phyloP scores from a whole-genome alignment of 441 rosid species.

The Euphorbia corollata region DNA sequence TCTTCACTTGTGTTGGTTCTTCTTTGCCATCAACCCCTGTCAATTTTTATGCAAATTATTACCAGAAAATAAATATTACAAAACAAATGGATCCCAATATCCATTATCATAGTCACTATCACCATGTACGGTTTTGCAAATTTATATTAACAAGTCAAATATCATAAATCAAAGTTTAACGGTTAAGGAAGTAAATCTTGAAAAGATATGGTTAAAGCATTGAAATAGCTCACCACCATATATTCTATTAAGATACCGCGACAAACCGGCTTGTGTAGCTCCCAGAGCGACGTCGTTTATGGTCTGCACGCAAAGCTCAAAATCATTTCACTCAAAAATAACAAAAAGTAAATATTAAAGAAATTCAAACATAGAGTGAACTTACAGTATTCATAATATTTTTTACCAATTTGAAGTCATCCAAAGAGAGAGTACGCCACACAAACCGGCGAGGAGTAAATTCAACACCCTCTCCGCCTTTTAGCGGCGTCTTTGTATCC shows the following conservation, averaged over 20 bases:
- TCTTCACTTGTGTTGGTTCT: slow-evolving; percentile 10
- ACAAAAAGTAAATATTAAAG: background rate
- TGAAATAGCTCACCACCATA: slow-evolving; percentile 14
- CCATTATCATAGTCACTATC: no score
- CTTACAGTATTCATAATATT: slow-evolving; percentile 38
- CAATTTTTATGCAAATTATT: no score
- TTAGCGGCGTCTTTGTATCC: slow-evolving; percentile 33
- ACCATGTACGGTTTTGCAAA: no score
- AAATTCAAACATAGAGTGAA: background rate
- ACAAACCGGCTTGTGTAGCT: slow-evolving; percentile 41
- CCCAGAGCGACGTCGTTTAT: slow-evolving; percentile 40
- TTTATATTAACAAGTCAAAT: no score
- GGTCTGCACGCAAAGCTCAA: slow-evolving; percentile 25
- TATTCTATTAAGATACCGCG: slow-evolving; percentile 30
- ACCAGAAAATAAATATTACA: no score
- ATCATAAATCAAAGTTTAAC: no score
- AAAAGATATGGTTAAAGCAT: no score
- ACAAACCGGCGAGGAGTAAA: slow-evolving; percentile 30
- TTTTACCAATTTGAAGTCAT: slow-evolving; percentile 37
- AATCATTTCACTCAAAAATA: background rate
- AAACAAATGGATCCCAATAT: no score
- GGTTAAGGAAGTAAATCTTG: no score
- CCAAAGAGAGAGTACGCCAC: slow-evolving; percentile 29
- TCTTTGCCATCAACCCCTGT: slow-evolving; percentile 3
- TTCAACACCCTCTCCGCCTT: slow-evolving; percentile 27